These are phyloP conservation scores for Pseudogymnoascus sp. DNA, from an alignment of 2,329 filamentous ascomycete species.

Conservation along the genomic window DNA sequence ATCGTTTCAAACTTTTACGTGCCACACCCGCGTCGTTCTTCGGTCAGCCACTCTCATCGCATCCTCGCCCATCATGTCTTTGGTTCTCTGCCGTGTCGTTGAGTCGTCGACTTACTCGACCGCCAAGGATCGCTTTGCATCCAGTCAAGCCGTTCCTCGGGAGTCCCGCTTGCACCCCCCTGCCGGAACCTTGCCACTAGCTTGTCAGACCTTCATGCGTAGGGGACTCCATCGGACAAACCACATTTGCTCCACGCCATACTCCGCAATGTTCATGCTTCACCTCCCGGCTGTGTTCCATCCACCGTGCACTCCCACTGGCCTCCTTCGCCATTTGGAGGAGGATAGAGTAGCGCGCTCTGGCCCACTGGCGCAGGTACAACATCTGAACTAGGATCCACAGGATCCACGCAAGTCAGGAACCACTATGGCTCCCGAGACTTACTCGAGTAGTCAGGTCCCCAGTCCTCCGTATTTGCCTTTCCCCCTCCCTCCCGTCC, in stretches of 20 bases:
- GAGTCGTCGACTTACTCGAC: background rate
- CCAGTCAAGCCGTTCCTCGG: constrained; percentile 1
- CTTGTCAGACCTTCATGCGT: constrained; percentile 6
- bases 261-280: constrained; percentile 6
- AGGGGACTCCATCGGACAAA: constrained; percentile 8
- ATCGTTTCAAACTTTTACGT: background rate
- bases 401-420: constrained; percentile 4
- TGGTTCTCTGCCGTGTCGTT: background rate
- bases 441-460: constrained; percentile 8
- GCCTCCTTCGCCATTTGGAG: background rate
- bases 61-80: background rate
- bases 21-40: background rate
- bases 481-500: background rate
- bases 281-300: background rate
- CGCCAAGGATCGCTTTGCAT: background rate
- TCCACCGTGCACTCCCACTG: background rate
- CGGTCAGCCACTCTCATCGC: background rate
- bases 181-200: constrained; percentile 5
- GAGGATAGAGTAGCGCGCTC: background rate
- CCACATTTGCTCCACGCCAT: constrained; percentile 9
- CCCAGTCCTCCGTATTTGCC: background rate
- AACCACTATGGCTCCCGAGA: constrained; percentile 8
- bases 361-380: background rate
- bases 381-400: constrained; percentile 4
- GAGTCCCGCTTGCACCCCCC: constrained; percentile 3